These are phyloP conservation scores for Marchantia polymorpha DNA, from an alignment of 225 moss, liverwort and hornwort genomes.

Conservation along the genomic window DNA sequence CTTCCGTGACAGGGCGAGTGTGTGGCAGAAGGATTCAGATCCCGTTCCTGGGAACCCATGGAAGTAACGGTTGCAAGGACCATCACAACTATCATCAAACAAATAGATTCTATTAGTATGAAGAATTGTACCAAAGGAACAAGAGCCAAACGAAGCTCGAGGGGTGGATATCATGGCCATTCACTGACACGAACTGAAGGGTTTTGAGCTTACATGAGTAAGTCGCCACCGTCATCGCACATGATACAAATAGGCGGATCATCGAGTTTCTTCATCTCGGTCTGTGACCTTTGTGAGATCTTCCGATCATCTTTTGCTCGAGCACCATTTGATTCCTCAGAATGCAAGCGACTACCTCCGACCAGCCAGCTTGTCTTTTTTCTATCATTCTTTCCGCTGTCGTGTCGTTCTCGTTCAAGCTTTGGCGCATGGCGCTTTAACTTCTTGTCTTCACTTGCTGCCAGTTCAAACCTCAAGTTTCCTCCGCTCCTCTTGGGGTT, in stretches of 20 bases:
- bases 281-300: neutral
- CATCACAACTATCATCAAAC: slow-evolving; percentile 37
- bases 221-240: slow-evolving; percentile 43
- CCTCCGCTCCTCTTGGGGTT: neutral
- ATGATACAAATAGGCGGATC: slow-evolving; percentile 43
- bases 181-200: neutral
- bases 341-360: neutral
- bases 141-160: neutral
- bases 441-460: slow-evolving; percentile 8
- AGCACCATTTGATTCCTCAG: too few species aligned
- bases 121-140: neutral
- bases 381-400: neutral
- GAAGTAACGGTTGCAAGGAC: slow-evolving; percentile 40
- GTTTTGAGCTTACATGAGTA: slow-evolving; percentile 28
- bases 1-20: slow-evolving; percentile 19
- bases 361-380: neutral
- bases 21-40: slow-evolving; percentile 20
- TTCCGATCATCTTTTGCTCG: neutral
- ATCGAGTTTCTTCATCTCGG: neutral
- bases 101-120: neutral
- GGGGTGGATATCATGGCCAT: neutral
- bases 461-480: neutral
- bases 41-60: slow-evolving; percentile 29
- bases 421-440: neutral
- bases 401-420: neutral